Base-by-base conservation (phyloP, 352 stramenopile genomes). In the Pythium phragmitis region DNA sequence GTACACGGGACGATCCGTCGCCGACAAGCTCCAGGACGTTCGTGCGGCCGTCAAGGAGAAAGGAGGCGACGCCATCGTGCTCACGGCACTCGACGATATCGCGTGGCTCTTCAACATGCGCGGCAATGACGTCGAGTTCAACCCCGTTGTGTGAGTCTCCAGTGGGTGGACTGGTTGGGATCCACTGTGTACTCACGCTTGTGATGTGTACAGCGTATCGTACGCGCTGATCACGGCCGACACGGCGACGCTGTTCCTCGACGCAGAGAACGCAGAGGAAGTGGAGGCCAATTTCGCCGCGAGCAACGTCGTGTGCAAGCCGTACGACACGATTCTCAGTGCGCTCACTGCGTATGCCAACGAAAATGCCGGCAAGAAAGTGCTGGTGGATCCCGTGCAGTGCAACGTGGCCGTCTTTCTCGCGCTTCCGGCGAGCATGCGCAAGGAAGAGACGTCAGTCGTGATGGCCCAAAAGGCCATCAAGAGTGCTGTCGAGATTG, bases 71-170 rank as follows among this genome's bases (percentile, higher is more conserved):
- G 87, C 96, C 5, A 85, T 98, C 41, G 87, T 99, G 13, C 87
- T 99, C 55, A 95, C 89, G 26, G 93, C 96, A 6, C 82, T 99
- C 8, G 97, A 99, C 70, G 98, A 99, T 69, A 96, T 98, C 34
- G 89, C 88, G 36, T 99, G 98, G 87, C 86, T 99, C 4, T 91
- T 99, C 60, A 99, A 99, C 77, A 88, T 99, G 33, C 90, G 97
- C 26, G 97, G 96, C 59, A 89, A 87, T 49, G 98, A 99, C 72
- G 87, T 99, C 60, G 85, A 96, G 64, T 99, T 97, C 66, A 99
- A 98, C 73, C 98, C 98, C 7, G 94, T 99, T 6, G 95, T 98
- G 70, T 98, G 97, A 67, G 90, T 89, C 7, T 5, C 21, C 0
- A 14, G 1, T 13, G 30, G 14, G 16, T 19, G 6, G 26, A 28